These are phyloP conservation scores for Colletotrichum sp. DNA, from an alignment of 2,329 filamentous ascomycete genomes.

Conservation along the genomic window DNA sequence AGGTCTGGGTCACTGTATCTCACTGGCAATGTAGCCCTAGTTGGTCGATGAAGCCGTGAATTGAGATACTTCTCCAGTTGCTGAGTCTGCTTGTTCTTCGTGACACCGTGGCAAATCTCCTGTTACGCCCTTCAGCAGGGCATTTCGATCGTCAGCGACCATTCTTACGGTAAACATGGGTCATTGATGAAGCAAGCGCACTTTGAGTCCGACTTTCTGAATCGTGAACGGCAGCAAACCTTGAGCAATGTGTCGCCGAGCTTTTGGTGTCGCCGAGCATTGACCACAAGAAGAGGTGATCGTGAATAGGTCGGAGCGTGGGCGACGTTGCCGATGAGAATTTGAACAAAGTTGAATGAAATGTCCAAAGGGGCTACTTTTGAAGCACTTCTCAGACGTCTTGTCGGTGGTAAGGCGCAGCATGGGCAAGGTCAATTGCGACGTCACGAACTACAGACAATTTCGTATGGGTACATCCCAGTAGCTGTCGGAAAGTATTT, in stretches of 20 bases:
- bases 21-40: too few species aligned
- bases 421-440: neutral
- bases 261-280: neutral
- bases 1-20: too few species aligned
- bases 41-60: neutral
- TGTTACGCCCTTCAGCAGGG: neutral
- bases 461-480: neutral
- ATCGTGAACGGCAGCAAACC: neutral
- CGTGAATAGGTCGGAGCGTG: neutral
- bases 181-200: neutral
- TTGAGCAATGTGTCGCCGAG: neutral
- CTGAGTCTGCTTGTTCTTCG: neutral
- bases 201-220: neutral
- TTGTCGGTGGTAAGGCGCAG: neutral
- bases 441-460: neutral
- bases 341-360: neutral
- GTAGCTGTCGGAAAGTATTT: neutral
- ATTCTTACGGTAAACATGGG: neutral
- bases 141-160: neutral
- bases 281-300: neutral
- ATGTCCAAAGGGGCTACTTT: neutral
- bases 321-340: neutral
- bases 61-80: neutral
- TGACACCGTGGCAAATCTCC: neutral
- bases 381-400: neutral